Evolutionary conservation across 441 rosid species (phyloP).

Genomic region (Gossypium laxum): DNA sequence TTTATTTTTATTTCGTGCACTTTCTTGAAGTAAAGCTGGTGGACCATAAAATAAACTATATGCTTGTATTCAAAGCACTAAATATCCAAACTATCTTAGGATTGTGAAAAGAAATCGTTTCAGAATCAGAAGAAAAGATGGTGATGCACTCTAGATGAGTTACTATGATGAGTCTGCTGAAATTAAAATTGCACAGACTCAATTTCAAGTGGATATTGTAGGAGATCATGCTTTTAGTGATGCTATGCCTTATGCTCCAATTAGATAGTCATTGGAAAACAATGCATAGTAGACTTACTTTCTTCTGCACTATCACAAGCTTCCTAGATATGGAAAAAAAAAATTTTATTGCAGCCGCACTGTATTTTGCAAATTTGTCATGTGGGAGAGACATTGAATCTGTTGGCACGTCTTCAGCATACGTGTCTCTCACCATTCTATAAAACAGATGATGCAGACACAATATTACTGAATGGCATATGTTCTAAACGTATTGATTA

Average conservation of each 20-base stretch:
- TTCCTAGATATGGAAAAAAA: conserved; percentile 24
- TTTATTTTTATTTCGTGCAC: neutral
- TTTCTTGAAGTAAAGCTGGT: neutral
- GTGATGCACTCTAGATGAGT: neutral
- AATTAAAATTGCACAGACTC: conserved; percentile 22
- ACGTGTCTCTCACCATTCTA: conserved; percentile 22
- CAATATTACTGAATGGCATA: conserved; percentile 20
- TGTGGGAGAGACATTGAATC: conserved; percentile 17
- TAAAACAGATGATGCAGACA: conserved; percentile 37
- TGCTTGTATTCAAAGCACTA: neutral
- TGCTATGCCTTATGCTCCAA: conserved; percentile 32
- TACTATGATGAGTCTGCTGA: conserved; percentile 24
- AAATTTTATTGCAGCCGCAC: conserved; percentile 14
- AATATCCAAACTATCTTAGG: neutral
- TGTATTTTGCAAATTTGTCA: conserved; percentile 27
- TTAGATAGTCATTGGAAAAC: conserved; percentile 26
- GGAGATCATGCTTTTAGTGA: conserved; percentile 31
- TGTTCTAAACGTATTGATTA: conserved; percentile 26
- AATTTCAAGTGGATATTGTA: conserved; percentile 24
- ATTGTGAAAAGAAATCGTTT: conserved; percentile 16
- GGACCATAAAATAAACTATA: neutral
- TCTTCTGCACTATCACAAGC: conserved; percentile 30
- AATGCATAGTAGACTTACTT: conserved; percentile 22
- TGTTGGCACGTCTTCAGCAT: conserved; percentile 20
- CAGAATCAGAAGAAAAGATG: conserved; percentile 21